Evolutionary conservation across 805 yeast genomes (phyloP).

Genomic region (Brettanomyces bruxellensis): DNA sequence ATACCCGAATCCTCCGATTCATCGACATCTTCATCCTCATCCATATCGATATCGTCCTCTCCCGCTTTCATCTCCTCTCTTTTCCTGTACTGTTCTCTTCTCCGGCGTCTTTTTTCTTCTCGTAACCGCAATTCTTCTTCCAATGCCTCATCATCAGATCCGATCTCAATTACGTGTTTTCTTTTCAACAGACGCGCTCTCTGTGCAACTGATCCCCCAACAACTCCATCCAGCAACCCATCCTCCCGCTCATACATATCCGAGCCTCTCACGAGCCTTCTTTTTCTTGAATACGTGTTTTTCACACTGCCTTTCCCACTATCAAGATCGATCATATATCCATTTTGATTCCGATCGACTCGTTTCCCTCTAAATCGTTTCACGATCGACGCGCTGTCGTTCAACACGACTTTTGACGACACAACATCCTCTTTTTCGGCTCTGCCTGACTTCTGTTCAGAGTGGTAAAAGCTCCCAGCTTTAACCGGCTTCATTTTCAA

Average conservation of each 20-base stretch:
- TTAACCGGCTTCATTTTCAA: not conserved
- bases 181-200: slow-evolving; percentile 11
- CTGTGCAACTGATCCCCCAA: not conserved
- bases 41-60: slow-evolving; percentile 2
- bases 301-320: not conserved
- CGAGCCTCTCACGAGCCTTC: not conserved
- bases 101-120: not conserved
- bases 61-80: slow-evolving; percentile 11
- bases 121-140: not conserved
- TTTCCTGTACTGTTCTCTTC: not conserved
- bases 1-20: slow-evolving; percentile 21
- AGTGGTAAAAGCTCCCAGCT: not conserved
- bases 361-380: slow-evolving; percentile 12
- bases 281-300: not conserved
- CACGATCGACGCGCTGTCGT: slow-evolving; percentile 11
- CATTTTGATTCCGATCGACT: no score
- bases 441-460: no score
- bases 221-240: not conserved
- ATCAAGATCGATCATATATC: not conserved
- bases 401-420: slow-evolving; percentile 21
- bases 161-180: slow-evolving; percentile 31
- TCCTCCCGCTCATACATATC: not conserved
- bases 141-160: slow-evolving; percentile 1
- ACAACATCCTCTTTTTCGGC: slow-evolving; percentile 9
- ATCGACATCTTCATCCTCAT: slow-evolving; percentile 21